Evolutionary conservation across 345 rosid species (phyloP).

Genomic region (Arabis alpina): DNA sequence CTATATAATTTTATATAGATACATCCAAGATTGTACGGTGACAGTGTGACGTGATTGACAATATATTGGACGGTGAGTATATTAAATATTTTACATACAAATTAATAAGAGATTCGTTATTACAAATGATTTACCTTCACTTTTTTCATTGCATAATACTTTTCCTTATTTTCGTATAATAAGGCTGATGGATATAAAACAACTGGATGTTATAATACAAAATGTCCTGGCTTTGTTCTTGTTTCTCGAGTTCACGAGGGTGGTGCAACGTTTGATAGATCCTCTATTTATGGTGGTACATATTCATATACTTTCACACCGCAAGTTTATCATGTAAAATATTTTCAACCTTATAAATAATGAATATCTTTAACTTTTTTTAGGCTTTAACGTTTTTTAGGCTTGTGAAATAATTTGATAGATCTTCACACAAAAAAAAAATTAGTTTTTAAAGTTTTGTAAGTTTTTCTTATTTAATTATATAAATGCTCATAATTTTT

Average conservation of each 20-base stretch:
- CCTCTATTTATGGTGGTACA: slow-evolving; percentile 21
- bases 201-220: slow-evolving; percentile 30
- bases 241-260: background rate
- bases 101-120: background rate
- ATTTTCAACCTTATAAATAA: too few species aligned
- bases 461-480: too few species aligned
- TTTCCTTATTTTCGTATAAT: background rate
- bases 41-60: slow-evolving; percentile 30
- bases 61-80: slow-evolving; percentile 37
- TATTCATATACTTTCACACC: background rate
- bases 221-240: slow-evolving; percentile 32
- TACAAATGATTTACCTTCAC: background rate
- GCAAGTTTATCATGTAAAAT: slow-evolving; percentile 6
- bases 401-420: too few species aligned
- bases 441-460: too few species aligned
- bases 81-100: background rate
- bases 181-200: slow-evolving; percentile 18
- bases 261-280: background rate
- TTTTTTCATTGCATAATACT: background rate
- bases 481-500: too few species aligned
- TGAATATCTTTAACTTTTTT: background rate
- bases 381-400: too few species aligned
- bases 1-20: slow-evolving; percentile 6
- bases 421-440: too few species aligned
- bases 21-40: slow-evolving; percentile 29